These are phyloP conservation scores for Albophoma yamanashiensis DNA, from an alignment of 2,329 filamentous ascomycete species.

Conservation along the genomic window DNA sequence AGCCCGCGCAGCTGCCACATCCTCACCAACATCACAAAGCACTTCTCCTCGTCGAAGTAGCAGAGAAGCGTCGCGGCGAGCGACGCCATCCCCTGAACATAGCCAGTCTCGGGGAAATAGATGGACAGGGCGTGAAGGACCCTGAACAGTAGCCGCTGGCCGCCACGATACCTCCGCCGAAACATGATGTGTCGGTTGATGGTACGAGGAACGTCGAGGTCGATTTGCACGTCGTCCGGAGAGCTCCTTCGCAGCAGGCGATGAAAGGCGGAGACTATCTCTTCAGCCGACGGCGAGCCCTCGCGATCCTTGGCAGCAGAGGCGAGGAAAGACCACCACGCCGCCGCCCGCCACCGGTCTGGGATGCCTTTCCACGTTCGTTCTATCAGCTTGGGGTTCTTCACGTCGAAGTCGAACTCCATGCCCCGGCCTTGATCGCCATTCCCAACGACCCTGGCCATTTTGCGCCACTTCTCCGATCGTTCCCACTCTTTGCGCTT, in stretches of 20 bases:
- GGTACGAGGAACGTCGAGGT: slow-evolving; percentile 90
- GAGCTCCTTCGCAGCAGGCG: slow-evolving; percentile 63
- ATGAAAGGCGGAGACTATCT: slow-evolving; percentile 63
- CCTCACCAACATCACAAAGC: slow-evolving; percentile 93
- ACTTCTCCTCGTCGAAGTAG: slow-evolving; percentile 91
- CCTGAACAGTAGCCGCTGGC: slow-evolving; percentile 83
- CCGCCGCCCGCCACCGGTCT: slow-evolving; percentile 84
- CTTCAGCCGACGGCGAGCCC: slow-evolving; percentile 52
- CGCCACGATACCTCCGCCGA: slow-evolving; percentile 78
- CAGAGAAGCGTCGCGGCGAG: slow-evolving; percentile 86
- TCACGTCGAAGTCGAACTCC: slow-evolving; percentile 69
- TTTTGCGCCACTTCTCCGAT: slow-evolving; percentile 57
- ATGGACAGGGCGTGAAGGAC: slow-evolving; percentile 86
- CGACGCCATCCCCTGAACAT: slow-evolving; percentile 96
- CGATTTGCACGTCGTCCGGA: slow-evolving; percentile 91
- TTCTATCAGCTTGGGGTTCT: slow-evolving; percentile 74
- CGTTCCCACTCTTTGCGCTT: slow-evolving; percentile 54
- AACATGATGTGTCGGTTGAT: slow-evolving; percentile 98
- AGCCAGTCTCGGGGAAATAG: slow-evolving; percentile 83
- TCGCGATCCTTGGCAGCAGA: slow-evolving; percentile 59
- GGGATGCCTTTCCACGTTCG: slow-evolving; percentile 98
- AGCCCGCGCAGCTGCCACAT: slow-evolving; percentile 85
- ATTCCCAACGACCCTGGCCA: slow-evolving; percentile 46
- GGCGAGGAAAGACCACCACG: slow-evolving; percentile 88
- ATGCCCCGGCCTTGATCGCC: slow-evolving; percentile 44